phyloP scores from a whole-genome alignment of 164 flowering plant species.

The Piper longum region DNA sequence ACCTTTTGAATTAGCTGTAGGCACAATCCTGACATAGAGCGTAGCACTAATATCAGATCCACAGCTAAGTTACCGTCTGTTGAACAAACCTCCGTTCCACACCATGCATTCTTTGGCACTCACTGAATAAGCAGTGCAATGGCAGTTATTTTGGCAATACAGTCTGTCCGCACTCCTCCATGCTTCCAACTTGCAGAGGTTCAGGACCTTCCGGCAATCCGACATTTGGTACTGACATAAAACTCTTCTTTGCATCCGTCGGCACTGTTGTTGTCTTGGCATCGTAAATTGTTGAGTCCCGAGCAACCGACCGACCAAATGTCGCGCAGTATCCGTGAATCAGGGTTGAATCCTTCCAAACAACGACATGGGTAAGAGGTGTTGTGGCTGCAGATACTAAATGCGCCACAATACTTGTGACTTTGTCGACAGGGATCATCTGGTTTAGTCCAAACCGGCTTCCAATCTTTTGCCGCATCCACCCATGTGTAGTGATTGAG shows the following conservation, averaged over 20 bases:
- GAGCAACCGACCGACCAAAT: constrained; percentile 9
- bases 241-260: constrained; percentile 5
- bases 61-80: background rate
- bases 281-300: constrained; percentile 4
- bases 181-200: background rate
- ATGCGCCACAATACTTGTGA: constrained; percentile 8
- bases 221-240: background rate
- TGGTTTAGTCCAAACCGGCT: background rate
- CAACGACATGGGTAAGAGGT: constrained; percentile 4
- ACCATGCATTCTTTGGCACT: background rate
- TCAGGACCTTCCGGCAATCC: constrained; percentile 2
- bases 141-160: constrained; percentile 5
- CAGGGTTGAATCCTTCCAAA: constrained; percentile 8
- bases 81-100: background rate
- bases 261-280: background rate
- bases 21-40: no score
- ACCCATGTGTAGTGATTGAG: background rate
- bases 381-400: constrained; percentile 5
- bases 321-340: constrained; percentile 1
- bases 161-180: background rate
- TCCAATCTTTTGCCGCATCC: constrained; percentile 3
- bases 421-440: constrained; percentile 1
- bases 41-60: background rate
- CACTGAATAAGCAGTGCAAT: constrained; percentile 2
- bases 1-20: no score